These are phyloP conservation scores for Mercurialis annua DNA, from an alignment of 345 rosid genomes.

Conservation along the genomic window DNA sequence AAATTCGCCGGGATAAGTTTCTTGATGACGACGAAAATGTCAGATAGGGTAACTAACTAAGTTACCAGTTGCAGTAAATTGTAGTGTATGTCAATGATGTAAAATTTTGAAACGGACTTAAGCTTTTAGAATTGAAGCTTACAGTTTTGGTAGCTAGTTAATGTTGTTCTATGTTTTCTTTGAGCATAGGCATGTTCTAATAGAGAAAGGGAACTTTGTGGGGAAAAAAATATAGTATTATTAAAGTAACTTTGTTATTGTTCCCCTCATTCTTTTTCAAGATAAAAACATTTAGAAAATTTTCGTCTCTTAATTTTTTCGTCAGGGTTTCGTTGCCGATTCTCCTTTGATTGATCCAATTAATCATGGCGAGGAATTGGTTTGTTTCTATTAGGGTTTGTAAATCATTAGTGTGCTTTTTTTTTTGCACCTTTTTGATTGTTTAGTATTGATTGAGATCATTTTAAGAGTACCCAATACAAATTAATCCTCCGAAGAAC, in stretches of 20 bases:
- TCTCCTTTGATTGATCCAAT: no score
- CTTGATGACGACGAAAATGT: slow-evolving; percentile 1
- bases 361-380: no score
- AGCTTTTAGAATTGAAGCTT: neutral
- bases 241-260: no score
- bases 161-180: neutral
- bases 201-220: no score
- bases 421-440: slow-evolving; percentile 28
- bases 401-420: slow-evolving; percentile 8
- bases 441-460: slow-evolving; percentile 19
- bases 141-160: neutral
- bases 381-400: no score
- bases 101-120: neutral
- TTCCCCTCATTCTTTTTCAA: no score
- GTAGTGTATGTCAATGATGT: neutral
- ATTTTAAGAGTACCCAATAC: slow-evolving; percentile 5
- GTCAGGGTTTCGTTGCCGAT: no score
- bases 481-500: neutral
- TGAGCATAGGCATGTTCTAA: neutral
- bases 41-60: neutral
- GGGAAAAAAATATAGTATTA: no score
- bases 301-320: no score
- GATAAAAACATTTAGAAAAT: no score
- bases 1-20: neutral
- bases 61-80: neutral